Evolutionary conservation across 345 rosid genomes (phyloP), one percentile per base, ranked within the genome.

Genomic region (Hibiscus syriacus): DNA sequence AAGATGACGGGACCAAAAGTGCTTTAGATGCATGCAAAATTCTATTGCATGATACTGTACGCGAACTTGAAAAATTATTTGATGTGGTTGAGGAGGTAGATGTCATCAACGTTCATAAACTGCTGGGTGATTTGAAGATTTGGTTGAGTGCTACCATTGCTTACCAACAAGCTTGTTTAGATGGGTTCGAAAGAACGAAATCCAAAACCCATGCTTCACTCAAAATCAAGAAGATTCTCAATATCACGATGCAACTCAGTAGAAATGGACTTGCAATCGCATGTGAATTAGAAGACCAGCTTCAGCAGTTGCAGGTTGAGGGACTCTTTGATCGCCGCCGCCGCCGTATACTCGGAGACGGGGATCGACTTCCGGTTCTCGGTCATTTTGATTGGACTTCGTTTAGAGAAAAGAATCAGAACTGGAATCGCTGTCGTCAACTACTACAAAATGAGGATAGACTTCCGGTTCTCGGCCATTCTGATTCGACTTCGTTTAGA

Each of bases 101-200:
- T 23, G 5, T 76, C 1, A 46, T 16, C 45, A 69, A 64, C 25
- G 0, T 79, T 10, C 81, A 85, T 4, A 74, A 70, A 2, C 16
- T 78, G 7, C 55, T 88, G 72, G 58, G 56, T 0, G 81, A 88
- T 70, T 34, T 92, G 2, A 82, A 57, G 77, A 48, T 80, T 45
- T 92, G 98, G 98, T 80, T 92, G 13, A 86, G 87, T 30, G 96
- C 98, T 6, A 76, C 93, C 19, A 74, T 85, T 19, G 85, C 86
- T 9, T 84, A 86, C 48, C 84, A 90, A 59, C 82, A 84, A 43
- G 86, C 97, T 6, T 92, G 98, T 80, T 56, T 86, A 43, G 97
- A 92, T 6, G 93, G 87, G 12, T 92, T 92, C 54, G 39, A 77
- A 23, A 85, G 81, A 13, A 78, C 84, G 22, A n/a, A 48, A 6